phyloP scores from a whole-genome alignment of 305 asterid genomes.

The Rubia tinctorum region DNA sequence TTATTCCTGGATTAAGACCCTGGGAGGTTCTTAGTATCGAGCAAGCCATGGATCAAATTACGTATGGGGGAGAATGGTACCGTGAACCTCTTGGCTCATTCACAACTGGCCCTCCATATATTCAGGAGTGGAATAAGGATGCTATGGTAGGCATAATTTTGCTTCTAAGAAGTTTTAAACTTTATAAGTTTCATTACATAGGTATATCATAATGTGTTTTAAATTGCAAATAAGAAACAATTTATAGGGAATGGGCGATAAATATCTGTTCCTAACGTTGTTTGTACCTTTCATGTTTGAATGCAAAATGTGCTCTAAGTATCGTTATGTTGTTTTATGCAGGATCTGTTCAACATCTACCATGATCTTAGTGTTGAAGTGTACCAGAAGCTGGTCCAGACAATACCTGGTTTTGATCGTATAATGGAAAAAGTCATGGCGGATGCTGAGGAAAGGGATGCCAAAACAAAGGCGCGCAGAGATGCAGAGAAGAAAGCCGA shows the following conservation, averaged over 20 bases:
- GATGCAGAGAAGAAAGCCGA: conserved; percentile 41
- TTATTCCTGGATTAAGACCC: conserved; percentile 91
- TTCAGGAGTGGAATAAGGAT: conserved; percentile 55
- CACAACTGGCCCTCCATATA: conserved; percentile 92
- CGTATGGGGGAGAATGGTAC: conserved; percentile 77
- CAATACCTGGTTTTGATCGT: conserved; percentile 61
- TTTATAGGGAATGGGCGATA: not conserved
- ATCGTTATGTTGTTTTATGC: conserved; percentile 20
- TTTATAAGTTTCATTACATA: not conserved
- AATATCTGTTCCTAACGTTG: not conserved
- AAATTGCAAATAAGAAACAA: not conserved
- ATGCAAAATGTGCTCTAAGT: not conserved
- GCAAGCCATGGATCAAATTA: conserved; percentile 93
- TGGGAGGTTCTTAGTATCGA: conserved; percentile 96
- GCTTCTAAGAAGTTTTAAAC: not conserved
- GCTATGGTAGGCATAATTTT: conserved; percentile 38
- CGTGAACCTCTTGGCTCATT: conserved; percentile 83
- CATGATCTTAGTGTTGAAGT: conserved; percentile 37
- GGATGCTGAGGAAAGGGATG: conserved; percentile 27
- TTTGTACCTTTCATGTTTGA: not conserved
- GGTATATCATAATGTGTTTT: not conserved
- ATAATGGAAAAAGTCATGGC: conserved; percentile 48
- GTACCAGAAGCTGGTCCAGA: conserved; percentile 30
- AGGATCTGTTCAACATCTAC: conserved; percentile 42
- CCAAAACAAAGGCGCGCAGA: conserved; percentile 26